Evolutionary conservation across 805 yeast genomes (phyloP).

Genomic region (Suhomyces tanzawaensis): DNA sequence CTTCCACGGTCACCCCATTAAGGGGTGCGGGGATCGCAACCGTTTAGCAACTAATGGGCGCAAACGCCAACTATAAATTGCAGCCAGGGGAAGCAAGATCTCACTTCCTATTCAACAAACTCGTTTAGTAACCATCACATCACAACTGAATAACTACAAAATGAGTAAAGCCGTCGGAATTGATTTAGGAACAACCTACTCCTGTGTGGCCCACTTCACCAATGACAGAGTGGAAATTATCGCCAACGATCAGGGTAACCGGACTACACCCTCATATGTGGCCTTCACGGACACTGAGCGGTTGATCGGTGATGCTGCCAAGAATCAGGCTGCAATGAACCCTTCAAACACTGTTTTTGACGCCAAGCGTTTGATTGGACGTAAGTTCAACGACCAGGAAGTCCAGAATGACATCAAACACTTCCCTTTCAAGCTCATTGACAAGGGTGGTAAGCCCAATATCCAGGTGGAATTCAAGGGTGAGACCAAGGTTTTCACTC

Average conservation of each 20-base stretch:
- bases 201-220: slow-evolving; percentile 76
- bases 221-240: slow-evolving; percentile 91
- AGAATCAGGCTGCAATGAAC: slow-evolving; percentile 97
- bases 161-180: slow-evolving; percentile 65
- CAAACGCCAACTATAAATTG: slow-evolving; percentile 7
- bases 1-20: slow-evolving; percentile 5
- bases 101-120: no score
- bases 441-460: slow-evolving; percentile 81
- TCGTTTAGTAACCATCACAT: no score
- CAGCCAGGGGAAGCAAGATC: slow-evolving; percentile 5
- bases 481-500: slow-evolving; percentile 81
- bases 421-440: slow-evolving; percentile 80
- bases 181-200: slow-evolving; percentile 96
- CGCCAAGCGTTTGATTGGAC: slow-evolving; percentile 92
- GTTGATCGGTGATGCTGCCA: slow-evolving; percentile 96
- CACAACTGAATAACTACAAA: background rate
- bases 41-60: background rate
- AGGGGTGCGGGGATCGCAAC: slow-evolving; percentile 7
- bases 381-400: slow-evolving; percentile 72
- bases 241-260: slow-evolving; percentile 98
- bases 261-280: slow-evolving; percentile 96
- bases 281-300: slow-evolving; percentile 96
- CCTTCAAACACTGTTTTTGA: slow-evolving; percentile 92
- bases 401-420: slow-evolving; percentile 80
- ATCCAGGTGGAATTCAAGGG: slow-evolving; percentile 87